Base-by-base conservation (phyloP, 2,329 filamentous ascomycete genomes). In the Fusarium newnesense region DNA sequence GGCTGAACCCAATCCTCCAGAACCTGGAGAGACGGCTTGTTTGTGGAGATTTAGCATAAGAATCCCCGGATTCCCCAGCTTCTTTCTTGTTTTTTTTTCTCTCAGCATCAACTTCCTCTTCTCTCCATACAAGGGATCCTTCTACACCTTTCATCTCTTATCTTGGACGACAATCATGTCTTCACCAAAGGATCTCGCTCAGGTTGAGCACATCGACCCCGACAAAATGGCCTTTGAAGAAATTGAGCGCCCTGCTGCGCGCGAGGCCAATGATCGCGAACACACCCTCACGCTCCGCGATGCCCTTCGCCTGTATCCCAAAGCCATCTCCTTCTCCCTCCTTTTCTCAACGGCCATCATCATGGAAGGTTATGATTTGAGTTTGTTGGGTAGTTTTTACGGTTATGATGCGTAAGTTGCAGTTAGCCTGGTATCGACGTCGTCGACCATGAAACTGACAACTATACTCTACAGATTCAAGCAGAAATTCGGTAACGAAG, bases 281-380 rank as follows among this genome's bases (percentile, higher is more conserved):
- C 81, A 79, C 61, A 81, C 73, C 43, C 68, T 83, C 60, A 77
- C 76, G 9, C 57, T 83, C 11, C 21, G 72, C 26, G 67, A 79
- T 26, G 81, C 84, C 18, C 76, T 86, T 59, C 82, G 79, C 59
- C 77, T 84, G 7, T 86, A 83, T 57, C 74, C 70, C 30, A 82
- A 79, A 42, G 82, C 82, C 6, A 80, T 78, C 34, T 60, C 79
- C 34, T 83, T 81, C 80, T 83, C 81, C 49, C 64, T 82, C 32
- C 77, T 83, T 44, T 76, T 83, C 50, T 83, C 82, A 5, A 78
- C 81, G 1, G 81, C 80, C 16, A 80, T 83, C 36, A 74, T 83
- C 69, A 83, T 83, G 82, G 82, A 83, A 36, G 81, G 64, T n/a
- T 67, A 67, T 18, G 82, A 26, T 80, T 84, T 72, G 83, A 67